phyloP scores from a whole-genome alignment of 2,329 filamentous ascomycete genomes.

The Pochonia chlamydosporia region DNA sequence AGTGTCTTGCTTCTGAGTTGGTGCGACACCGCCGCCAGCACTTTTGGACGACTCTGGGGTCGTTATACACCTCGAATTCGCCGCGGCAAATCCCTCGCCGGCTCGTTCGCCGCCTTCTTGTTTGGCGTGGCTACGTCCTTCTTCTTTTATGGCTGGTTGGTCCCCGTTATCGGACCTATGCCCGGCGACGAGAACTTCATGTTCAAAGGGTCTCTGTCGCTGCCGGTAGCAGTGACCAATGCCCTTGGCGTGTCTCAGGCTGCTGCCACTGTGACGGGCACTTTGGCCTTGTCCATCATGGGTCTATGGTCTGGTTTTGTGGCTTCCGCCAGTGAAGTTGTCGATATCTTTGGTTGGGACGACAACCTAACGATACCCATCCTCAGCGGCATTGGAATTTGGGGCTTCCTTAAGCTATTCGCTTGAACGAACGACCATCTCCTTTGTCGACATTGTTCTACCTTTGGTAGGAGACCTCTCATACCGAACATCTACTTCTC shows the following conservation, averaged over 20 bases:
- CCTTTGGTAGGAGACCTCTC: not conserved
- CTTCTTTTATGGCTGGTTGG: constrained; percentile 84
- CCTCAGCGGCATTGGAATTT: constrained; percentile 81
- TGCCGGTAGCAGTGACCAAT: constrained; percentile 56
- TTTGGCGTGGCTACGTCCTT: constrained; percentile 78
- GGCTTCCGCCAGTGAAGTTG: constrained; percentile 81
- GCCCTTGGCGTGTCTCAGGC: constrained; percentile 54
- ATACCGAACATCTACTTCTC: not conserved
- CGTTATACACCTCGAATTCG: constrained; percentile 82
- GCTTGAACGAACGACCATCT: constrained; percentile 36
- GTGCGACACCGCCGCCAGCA: constrained; percentile 97
- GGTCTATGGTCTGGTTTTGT: constrained; percentile 84
- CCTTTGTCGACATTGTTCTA: not conserved
- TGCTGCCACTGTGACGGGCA: constrained; percentile 60
- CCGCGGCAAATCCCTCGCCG: constrained; percentile 85
- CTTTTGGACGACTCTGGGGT: constrained; percentile 85
- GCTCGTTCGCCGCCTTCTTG: constrained; percentile 75
- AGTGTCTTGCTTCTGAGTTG: constrained; percentile 86
- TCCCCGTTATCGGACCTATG: constrained; percentile 61
- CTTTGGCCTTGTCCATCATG: constrained; percentile 70
- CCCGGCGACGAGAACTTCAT: constrained; percentile 66
- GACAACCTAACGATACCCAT: constrained; percentile 97
- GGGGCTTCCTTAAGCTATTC: constrained; percentile 87
- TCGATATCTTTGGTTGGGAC: constrained; percentile 91
- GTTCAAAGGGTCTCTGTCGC: constrained; percentile 69